Evolutionary conservation across 2,329 filamentous ascomycete genomes (phyloP), one percentile per base, ranked within the genome.

Genomic region (Chlorencoelia australis): DNA sequence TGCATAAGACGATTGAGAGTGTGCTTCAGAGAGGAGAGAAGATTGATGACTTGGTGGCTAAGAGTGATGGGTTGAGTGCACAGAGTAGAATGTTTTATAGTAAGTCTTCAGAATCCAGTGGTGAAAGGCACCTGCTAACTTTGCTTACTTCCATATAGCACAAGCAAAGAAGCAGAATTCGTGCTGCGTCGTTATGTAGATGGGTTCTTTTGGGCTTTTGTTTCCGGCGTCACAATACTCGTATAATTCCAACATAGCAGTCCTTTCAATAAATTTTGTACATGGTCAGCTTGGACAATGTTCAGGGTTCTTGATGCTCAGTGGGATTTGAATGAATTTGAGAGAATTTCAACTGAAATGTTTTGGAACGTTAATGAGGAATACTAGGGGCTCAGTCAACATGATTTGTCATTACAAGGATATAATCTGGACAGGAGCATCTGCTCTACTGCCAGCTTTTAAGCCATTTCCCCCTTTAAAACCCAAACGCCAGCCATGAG

Each of bases 51-150:
- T 64, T 98, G 51, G 89, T 96, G 30, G 79, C 80, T 46, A 96
- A 96, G 75, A 94, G 85, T 54, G 86, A 94, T 52, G 85, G 80
- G 9, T 63, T 98, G 54, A 94, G 85, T 62, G 75, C 77, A 33
- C 83, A 91, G 69, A 94, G 86, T 66, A 96, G 94, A 73, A 89
- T 93, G 82, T 98, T 98, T 61, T 96, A 96, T 62, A 86, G 81
- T 81, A 61, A 52, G 70, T 64, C 15, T 27, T n/a, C n/a, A n/a
- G n/a, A n/a, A 37, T 31, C 30, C 11, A 19, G 20, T 20, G 18
- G 14, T 5, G 19, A 5, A 15, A 14, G 26, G 14, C 7, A 30
- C 16, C 10, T 4, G 30, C 4, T 19, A 19, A 16, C 17, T 25
- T 14, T 20, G 29, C 42, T 49, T 38, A 48, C 33, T 17, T 10